These are phyloP conservation scores for Volutella citrinella DNA, from an alignment of 2,329 filamentous ascomycete species.

Conservation along the genomic window DNA sequence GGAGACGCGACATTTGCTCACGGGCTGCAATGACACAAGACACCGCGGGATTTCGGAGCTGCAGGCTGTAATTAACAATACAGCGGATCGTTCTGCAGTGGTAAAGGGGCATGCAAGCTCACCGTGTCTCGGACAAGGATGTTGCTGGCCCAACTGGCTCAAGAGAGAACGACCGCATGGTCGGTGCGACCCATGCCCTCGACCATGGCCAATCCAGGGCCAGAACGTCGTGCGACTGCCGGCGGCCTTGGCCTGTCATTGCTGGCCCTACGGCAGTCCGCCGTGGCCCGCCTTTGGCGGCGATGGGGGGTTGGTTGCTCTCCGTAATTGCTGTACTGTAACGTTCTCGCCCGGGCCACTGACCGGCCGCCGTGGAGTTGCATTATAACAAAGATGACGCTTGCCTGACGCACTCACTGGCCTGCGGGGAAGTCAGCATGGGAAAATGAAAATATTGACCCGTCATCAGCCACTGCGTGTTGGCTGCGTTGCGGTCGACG, in stretches of 20 bases:
- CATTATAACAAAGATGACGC: no score
- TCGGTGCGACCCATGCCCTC: slow-evolving; percentile 25
- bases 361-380: no score
- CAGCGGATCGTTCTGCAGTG: slow-evolving; percentile 21
- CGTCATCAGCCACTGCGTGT: no score
- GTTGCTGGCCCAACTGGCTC: slow-evolving; percentile 15
- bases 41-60: slow-evolving; percentile 13
- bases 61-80: slow-evolving; percentile 23
- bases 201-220: slow-evolving; percentile 14
- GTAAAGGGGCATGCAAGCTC: slow-evolving; percentile 28
- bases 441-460: no score
- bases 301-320: no score
- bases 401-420: no score
- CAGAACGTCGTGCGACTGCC: slow-evolving; percentile 21
- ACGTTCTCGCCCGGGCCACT: no score
- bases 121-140: slow-evolving; percentile 23
- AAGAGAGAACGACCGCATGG: slow-evolving; percentile 23
- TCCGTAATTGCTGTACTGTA: no score
- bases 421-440: no score
- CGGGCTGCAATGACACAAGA: not conserved
- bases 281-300: not conserved
- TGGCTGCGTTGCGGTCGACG: no score
- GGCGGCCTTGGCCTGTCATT: slow-evolving; percentile 12
- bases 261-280: slow-evolving; percentile 10
- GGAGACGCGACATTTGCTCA: no score